Base-by-base conservation (phyloP, 1,139 yeast genomes). In the Hyphopichia burtonii region DNA sequence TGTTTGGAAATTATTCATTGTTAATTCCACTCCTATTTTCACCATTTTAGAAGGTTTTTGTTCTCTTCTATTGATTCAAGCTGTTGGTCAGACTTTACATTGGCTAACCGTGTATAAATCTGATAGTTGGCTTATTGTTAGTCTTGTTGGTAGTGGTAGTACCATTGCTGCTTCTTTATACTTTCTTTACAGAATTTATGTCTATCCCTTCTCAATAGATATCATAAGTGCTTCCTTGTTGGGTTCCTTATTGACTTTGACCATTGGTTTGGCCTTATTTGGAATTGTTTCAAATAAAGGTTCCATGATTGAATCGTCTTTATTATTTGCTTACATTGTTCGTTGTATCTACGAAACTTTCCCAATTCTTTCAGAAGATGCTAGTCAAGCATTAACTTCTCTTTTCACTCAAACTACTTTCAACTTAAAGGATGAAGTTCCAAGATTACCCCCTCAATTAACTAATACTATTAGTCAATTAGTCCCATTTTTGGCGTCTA, bases 41-140 rank as follows among this genome's bases (percentile, higher is more conserved):
- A 87, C 97, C 1, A 74, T 90, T 14, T 66, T 90, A 43, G 99
- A 93, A 66, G 99, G 99, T 1, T 85, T 93, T 54, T 93, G 97
- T 65, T 83, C 96, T 0, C 76, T 93, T 34, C 69, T 93, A 44
- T 83, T 90, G 23, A 88, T 93, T 47, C 99, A 93, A 65, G 90
- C 96, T 8, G 76, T 87, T 34, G 97, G 98, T 7, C 93, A 89
- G 58, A 80, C 88, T 8, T 76, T 88, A 42, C 76, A 79, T 47
- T 85, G 93, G 86, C 66, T 89, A 37, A 79, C 84, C n/a, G 70
- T 74, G 31, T 69, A 74, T 51, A 78, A 74, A 50, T 86, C 91
- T 9, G 94, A 87, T 56, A 71, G 82, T 32, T 88, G 96, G 94
- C 79, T 86, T 47, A 84, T 91, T 38, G 79, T 83, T 1, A 83